Evolutionary conservation across 176 grass and related monocot species (phyloP).

Genomic region (Bromus sterilis): DNA sequence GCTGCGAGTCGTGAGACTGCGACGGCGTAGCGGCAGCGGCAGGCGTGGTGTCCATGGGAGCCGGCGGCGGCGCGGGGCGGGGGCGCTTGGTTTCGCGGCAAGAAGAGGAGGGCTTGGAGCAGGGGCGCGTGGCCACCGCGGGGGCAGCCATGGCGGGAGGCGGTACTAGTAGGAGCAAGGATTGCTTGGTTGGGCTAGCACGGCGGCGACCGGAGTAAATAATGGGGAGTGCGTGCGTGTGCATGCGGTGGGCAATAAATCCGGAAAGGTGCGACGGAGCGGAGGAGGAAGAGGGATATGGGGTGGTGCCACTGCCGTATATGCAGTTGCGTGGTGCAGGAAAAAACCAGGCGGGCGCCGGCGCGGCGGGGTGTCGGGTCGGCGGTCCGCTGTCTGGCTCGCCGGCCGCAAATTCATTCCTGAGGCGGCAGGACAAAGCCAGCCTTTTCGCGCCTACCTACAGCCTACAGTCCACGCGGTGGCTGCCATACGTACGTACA

Average conservation of each 20-base stretch:
- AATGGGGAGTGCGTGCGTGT: not conserved
- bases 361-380: not conserved
- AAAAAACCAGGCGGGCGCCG: not conserved
- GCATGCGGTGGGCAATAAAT: conserved; percentile 22
- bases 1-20: not conserved
- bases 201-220: not conserved
- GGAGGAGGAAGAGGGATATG: not conserved
- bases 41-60: not conserved
- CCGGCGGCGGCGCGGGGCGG: not conserved
- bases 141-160: conserved; percentile 30
- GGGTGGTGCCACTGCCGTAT: not conserved
- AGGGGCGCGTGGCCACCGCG: conserved; percentile 16
- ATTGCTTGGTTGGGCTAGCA: not conserved
- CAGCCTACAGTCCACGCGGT: not conserved
- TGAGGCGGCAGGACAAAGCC: not conserved
- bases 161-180: not conserved
- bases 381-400: not conserved
- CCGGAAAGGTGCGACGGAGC: conserved; percentile 7
- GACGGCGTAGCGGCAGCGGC: not conserved
- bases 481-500: not conserved
- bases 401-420: not conserved
- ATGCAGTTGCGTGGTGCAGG: not conserved
- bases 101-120: not conserved
- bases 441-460: not conserved
- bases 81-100: not conserved